Base-by-base conservation (phyloP, 192 early-diverging fungal species). In the Powellomyces hirtus region DNA sequence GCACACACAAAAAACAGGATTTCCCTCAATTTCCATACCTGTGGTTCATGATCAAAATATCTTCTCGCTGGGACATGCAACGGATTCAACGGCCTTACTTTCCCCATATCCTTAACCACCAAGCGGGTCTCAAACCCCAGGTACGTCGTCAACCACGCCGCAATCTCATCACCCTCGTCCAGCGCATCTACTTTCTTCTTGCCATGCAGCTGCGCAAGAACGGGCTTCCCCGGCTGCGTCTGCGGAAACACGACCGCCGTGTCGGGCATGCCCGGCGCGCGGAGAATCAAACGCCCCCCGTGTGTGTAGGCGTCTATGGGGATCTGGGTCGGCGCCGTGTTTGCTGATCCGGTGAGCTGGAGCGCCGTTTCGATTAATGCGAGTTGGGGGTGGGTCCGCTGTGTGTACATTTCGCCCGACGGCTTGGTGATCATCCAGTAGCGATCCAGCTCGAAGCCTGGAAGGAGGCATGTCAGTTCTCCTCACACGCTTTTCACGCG, bases 101-200 rank as follows among this genome's bases (percentile, higher is more conserved):
- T 51, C 37, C 73, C 44, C 8, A 67, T 49, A 27, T 83, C 72
- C 72, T 89, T 89, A 59, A 74, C 67, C 16, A 87, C 53, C 27
- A 88, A 62, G 11, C 79, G 71, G 11, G 56, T 59, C 16, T 67
- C 62, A 10, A 68, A 46, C 14, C 76, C 81, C 8, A 90, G 66
- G 62, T 71, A 65, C 50, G 75, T 59, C 0, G 68, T 75, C 6
- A 90, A 56, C 88, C 90, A 89, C 29, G 68, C 66, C 0, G 85
- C 77, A 30, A 79, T 86, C 51, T 76, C 75, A 6, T 89, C 84
- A 11, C 90, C 90, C 58, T 91, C 68, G 64, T 90, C 88, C n/a
- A 75, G 72, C 0, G 78, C 85, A 27, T 64, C 68, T 3, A 89
- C 60, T 20, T 34, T 3, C 6, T 56, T 16, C n/a, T 24, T 24